phyloP scores from a whole-genome alignment of 164 flowering plant species.

The Chloranthus sessilifolius region DNA sequence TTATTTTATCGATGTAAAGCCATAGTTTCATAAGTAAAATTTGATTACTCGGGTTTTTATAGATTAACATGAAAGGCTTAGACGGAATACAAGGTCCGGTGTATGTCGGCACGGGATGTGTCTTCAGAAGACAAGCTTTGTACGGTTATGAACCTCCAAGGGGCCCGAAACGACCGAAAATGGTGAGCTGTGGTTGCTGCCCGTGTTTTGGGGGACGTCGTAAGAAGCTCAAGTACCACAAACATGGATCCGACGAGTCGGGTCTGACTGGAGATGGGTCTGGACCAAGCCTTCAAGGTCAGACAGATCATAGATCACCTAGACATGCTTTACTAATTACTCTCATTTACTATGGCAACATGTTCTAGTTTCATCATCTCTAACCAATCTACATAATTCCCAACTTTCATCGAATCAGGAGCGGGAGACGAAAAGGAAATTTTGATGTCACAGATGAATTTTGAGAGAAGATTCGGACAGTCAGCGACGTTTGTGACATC shows the following conservation, averaged over 20 bases:
- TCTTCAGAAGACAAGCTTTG: slow-evolving; percentile 86
- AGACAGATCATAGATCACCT: not conserved
- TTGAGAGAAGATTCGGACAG: slow-evolving; percentile 87
- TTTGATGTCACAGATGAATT: slow-evolving; percentile 82
- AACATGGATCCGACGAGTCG: slow-evolving; percentile 13
- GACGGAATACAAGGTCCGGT: slow-evolving; percentile 97
- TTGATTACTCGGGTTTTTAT: slow-evolving; percentile 15
- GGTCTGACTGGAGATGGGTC: slow-evolving; percentile 31
- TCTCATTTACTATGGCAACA: too few relatives aligned
- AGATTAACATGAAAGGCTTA: slow-evolving; percentile 97
- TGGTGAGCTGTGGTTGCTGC: slow-evolving; percentile 93
- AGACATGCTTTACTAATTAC: not conserved
- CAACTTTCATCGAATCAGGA: slow-evolving; percentile 23
- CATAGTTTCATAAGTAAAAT: too few relatives aligned
- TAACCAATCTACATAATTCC: not conserved
- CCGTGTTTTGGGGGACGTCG: slow-evolving; percentile 79
- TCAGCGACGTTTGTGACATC: slow-evolving; percentile 87
- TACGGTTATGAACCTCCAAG: slow-evolving; percentile 91
- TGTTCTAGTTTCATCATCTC: not conserved
- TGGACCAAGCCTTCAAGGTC: slow-evolving; percentile 29
- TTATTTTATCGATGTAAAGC: too few relatives aligned
- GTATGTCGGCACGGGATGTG: slow-evolving; percentile 97
- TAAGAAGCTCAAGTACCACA: slow-evolving; percentile 41
- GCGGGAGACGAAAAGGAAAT: slow-evolving; percentile 64
- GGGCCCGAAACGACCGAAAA: slow-evolving; percentile 87